phyloP scores from a whole-genome alignment of 139 green algal species.

The Picochlorum sp. region DNA sequence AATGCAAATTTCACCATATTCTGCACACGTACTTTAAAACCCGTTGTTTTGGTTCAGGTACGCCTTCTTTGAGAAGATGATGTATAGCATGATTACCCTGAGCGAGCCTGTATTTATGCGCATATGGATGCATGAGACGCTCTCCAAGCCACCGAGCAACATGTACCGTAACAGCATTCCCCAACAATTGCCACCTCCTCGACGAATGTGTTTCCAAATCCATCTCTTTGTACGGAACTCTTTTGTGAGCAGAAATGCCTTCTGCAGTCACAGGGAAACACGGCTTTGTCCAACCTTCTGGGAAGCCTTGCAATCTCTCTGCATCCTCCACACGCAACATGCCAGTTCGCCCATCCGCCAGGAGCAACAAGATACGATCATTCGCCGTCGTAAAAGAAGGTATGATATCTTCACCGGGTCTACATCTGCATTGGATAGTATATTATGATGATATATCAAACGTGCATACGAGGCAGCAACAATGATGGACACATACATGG shows the following conservation, averaged over 20 bases:
- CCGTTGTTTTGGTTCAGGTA: neutral
- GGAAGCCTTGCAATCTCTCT: slow-evolving; percentile 74
- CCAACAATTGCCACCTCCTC: slow-evolving; percentile 59
- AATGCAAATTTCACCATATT: too few species aligned
- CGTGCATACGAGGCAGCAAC: neutral
- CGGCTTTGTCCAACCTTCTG: slow-evolving; percentile 48
- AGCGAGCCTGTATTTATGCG: slow-evolving; percentile 43
- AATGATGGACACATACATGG: slow-evolving; percentile 19
- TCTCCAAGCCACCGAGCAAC: slow-evolving; percentile 69
- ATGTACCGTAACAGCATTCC: slow-evolving; percentile 75
- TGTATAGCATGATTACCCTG: neutral
- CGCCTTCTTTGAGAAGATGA: slow-evolving; percentile 17
- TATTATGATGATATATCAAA: slow-evolving; percentile 15
- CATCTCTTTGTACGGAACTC: slow-evolving; percentile 26
- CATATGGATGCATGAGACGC: slow-evolving; percentile 54
- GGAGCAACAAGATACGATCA: slow-evolving; percentile 66
- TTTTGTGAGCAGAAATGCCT: neutral
- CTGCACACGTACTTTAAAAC: too few species aligned
- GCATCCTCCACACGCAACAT: slow-evolving; percentile 68
- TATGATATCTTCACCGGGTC: slow-evolving; percentile 62
- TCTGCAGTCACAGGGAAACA: slow-evolving; percentile 50
- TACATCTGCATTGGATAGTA: slow-evolving; percentile 18
- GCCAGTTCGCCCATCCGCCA: slow-evolving; percentile 45
- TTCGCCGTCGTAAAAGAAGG: slow-evolving; percentile 81
- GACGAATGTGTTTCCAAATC: slow-evolving; percentile 28